Base-by-base conservation (phyloP, 257 asterid genomes). In the Galeopsis tetrahit region DNA sequence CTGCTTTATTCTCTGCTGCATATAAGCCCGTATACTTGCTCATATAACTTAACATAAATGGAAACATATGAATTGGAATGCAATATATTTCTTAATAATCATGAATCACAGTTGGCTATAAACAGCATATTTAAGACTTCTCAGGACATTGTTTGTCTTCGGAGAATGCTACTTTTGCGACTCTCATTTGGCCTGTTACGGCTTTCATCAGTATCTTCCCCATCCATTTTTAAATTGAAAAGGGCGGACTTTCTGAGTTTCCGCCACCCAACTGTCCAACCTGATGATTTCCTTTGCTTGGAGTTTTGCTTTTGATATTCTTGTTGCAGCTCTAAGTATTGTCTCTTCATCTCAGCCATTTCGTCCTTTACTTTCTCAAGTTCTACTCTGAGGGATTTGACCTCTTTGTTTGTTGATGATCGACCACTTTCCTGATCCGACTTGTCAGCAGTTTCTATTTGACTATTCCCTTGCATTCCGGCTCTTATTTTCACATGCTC, bases 401-500 rank as follows among this genome's bases (percentile, higher is more conserved):
- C 87, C 71, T 92, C 96, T 70, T 84, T 83, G 87, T 85, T 84
- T 63, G 89, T 82, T 10, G 88, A 82, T 33, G 82, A 78, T 73
- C 75, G 68, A 39, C 66, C 72, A 31, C 78, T 75, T 68, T 82
- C 94, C 65, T 79, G 84, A 13, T 79, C 90, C 11, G 76, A 81
- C 69, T 79, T 85, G 14, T 86, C 89, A 60, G 75, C 87, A 51
- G 76, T 79, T 70, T 43, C 82, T 64, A 63, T 73, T 31, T 73
- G 82, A 71, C 56, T 75, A 71, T 69, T 88, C 65, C 85, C 85
- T 81, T 81, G 92, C 40, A 88, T 64, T 66, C 76, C 78, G 3
- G 78, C 84, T 81, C 96, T 82, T 80, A 92, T 58, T 75, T 90
- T 92, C 77, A 77, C 79, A 74, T 89, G 97, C 83, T 89, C 96